These are phyloP conservation scores for Tylopilus subfusipes DNA, from an alignment of 768 basidiomycete species.

Conservation along the genomic window DNA sequence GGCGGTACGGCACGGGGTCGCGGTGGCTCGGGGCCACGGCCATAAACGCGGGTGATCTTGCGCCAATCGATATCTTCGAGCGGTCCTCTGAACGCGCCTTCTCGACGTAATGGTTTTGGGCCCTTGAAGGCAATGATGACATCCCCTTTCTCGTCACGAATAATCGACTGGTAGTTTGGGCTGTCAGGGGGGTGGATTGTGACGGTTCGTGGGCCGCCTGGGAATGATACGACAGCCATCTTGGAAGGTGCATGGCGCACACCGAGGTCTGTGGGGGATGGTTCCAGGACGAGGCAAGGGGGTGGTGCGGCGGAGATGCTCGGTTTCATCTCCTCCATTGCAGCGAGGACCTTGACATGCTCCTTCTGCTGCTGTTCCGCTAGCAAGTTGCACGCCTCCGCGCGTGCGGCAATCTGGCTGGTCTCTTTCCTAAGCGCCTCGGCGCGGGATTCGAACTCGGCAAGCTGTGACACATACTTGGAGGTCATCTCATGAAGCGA, in stretches of 20 bases:
- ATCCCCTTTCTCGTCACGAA: slow-evolving; percentile 19
- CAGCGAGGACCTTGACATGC: background rate
- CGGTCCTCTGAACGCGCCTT: slow-evolving; percentile 19
- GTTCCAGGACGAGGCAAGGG: background rate
- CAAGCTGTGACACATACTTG: slow-evolving; percentile 10
- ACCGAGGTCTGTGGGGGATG: background rate
- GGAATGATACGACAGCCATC: slow-evolving; percentile 14
- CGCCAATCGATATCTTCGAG: slow-evolving; percentile 7
- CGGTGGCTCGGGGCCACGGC: slow-evolving; percentile 11
- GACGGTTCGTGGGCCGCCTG: slow-evolving; percentile 20
- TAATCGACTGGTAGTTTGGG: slow-evolving; percentile 8
- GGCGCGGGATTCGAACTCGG: background rate
- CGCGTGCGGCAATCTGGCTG: background rate
- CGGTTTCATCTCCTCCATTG: background rate
- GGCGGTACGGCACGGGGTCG: background rate
- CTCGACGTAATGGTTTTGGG: slow-evolving; percentile 14
- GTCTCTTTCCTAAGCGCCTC: slow-evolving; percentile 9
- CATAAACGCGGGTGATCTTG: slow-evolving; percentile 5
- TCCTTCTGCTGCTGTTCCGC: slow-evolving; percentile 9
- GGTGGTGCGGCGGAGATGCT: background rate
- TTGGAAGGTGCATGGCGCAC: background rate
- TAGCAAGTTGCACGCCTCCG: slow-evolving; percentile 5
- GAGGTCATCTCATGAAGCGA: slow-evolving; percentile 3
- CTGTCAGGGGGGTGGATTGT: slow-evolving; percentile 21
- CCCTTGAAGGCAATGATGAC: slow-evolving; percentile 11